Base-by-base conservation (phyloP, 2,329 filamentous ascomycete genomes). In the Periconia macrospinosa region DNA sequence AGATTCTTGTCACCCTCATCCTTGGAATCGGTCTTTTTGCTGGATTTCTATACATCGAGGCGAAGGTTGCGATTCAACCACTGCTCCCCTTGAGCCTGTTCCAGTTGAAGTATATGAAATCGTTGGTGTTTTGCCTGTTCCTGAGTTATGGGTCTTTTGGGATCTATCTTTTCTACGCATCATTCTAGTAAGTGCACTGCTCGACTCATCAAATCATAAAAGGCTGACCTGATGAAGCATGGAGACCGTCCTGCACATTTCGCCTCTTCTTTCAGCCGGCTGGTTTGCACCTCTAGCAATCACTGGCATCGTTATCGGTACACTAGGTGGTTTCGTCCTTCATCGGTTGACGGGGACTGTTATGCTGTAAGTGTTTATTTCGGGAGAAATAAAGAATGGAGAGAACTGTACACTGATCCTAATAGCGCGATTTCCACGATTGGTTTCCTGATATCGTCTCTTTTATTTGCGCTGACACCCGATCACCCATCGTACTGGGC, bases 61-160 rank as follows among this genome's bases (percentile, higher is more conserved):
- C 85, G 0, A 89, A 85, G 83, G 79, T 90, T 0, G 84, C 88
- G 1, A 67, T 79, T n/a, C 80, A 86, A 47, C 90, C 90, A 0
- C 75, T 93, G 0, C 75, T 94, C 0, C 89, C 90, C 0, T 76
- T 80, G 1, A 87, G 87, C 17, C 71, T 93, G 17, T 92, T 93
- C 74, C 75, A 77, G 19, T 82, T 87, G 3, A 86, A 84, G 55
- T 86, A 85, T 50, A 89, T 92, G 83, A 71, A 67, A 44, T 58
- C 69, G 8, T 58, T 72, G 14, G 59, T 64, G 0, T 19, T 64
- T 2, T 69, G 68, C 0, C 53, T 72, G 1, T 71, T 72, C 44
- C 84, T 89, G 62, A 62, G 69, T 13, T 73, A 71, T 51, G 70
- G 69, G 9, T 63, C 61, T 8, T 73, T 70, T 30, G 71, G 71